Conservation (phyloP, 495 filamentous ascomycete genomes). For the Sordaria brevicollis region DNA sequence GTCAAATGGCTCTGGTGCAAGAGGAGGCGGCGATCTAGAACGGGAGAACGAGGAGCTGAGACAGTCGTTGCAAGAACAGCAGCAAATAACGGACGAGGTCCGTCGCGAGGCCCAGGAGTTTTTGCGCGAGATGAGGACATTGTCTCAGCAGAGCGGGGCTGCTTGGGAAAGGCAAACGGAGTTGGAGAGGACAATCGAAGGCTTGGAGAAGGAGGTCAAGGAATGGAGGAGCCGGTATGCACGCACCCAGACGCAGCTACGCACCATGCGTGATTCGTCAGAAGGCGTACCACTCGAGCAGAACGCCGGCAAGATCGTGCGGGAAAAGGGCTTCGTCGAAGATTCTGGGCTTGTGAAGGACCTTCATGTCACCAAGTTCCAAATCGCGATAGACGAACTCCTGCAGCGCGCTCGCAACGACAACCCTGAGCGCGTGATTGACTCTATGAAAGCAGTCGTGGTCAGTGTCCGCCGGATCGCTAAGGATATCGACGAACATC, state of each 20-base stretch:
- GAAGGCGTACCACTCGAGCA: constrained; percentile 58
- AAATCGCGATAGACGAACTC: constrained; percentile 88
- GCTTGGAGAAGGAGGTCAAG: constrained; percentile 69
- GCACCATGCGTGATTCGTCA: constrained; percentile 70
- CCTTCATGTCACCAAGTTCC: constrained; percentile 88
- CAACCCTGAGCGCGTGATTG: constrained; percentile 61
- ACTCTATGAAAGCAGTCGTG: constrained; percentile 73
- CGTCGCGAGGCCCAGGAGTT: constrained; percentile 74
- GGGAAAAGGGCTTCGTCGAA: constrained; percentile 61
- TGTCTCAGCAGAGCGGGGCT: constrained; percentile 69
- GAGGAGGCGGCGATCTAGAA: constrained; percentile 50
- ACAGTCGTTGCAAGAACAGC: constrained; percentile 57
- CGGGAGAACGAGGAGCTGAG: constrained; percentile 65
- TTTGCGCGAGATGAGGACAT: constrained; percentile 75
- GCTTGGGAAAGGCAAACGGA: constrained; percentile 74
- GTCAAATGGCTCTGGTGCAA: constrained; percentile 13
- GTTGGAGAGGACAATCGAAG: constrained; percentile 58
- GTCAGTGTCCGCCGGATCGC: constrained; percentile 69
- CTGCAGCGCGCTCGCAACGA: constrained; percentile 64
- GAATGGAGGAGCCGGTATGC: constrained; percentile 88
- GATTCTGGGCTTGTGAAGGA: constrained; percentile 74
- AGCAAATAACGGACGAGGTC: constrained; percentile 81
- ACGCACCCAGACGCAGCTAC: constrained; percentile 73
- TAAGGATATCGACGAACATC: constrained; percentile 59
- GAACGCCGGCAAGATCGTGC: constrained; percentile 51